Evolutionary conservation across 164 flowering plant genomes (phyloP).

Genomic region (Kalanchoe fedtschenkoi): DNA sequence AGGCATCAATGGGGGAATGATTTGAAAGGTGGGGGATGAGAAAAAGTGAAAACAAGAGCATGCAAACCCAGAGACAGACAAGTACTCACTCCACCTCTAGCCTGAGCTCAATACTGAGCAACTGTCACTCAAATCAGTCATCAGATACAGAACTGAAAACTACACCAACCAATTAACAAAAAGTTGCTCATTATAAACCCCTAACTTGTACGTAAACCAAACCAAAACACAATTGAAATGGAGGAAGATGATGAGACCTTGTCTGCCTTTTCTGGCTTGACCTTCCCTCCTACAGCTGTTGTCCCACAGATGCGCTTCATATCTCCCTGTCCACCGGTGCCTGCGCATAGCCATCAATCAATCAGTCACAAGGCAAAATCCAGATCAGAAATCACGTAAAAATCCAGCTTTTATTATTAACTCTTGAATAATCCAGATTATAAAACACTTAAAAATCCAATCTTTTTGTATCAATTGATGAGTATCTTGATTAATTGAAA

Average conservation of each 20-base stretch:
- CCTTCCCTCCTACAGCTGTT: slow-evolving; percentile 95
- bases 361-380: not conserved
- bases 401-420: not conserved
- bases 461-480: not conserved
- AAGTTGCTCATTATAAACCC: too few species aligned
- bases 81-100: not conserved
- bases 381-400: not conserved
- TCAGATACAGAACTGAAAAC: not conserved
- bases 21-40: not conserved
- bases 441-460: not conserved
- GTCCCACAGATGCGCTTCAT: slow-evolving; percentile 97
- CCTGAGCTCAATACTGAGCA: too few species aligned
- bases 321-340: slow-evolving; percentile 90
- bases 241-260: slow-evolving; percentile 37
- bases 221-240: not conserved
- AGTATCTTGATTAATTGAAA: not conserved
- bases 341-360: slow-evolving; percentile 22
- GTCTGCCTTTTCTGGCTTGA: slow-evolving; percentile 90
- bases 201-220: too few species aligned
- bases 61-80: not conserved
- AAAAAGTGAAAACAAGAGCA: not conserved
- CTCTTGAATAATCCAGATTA: not conserved
- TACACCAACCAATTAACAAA: not conserved
- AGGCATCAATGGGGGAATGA: not conserved
- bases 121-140: slow-evolving; percentile 5